Evolutionary conservation across 73 alveolate genomes (phyloP).

Genomic region (Effrenium voratum): DNA sequence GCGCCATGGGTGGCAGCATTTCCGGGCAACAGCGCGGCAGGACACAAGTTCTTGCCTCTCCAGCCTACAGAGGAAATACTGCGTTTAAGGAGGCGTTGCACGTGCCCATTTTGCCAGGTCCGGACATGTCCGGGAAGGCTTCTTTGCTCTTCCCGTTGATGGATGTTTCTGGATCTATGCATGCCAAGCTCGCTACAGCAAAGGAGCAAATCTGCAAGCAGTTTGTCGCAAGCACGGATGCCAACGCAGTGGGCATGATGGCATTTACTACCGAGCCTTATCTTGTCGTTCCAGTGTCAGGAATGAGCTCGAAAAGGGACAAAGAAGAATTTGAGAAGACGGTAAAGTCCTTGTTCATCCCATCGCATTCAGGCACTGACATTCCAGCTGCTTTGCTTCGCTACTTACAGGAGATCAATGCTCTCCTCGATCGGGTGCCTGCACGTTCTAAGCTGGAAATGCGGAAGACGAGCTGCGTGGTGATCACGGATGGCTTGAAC

Average conservation of each 20-base stretch:
- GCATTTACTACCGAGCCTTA: background rate
- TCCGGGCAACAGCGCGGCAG: too few relatives aligned
- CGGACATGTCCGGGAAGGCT: background rate
- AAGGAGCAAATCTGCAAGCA: background rate
- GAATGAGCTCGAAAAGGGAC: background rate
- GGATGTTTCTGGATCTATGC: constrained; percentile 16
- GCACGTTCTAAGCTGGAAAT: background rate
- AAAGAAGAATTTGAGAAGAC: background rate
- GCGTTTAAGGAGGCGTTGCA: background rate
- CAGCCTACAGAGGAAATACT: background rate
- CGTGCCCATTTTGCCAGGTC: background rate
- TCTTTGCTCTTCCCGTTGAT: background rate
- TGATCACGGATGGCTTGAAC: constrained; percentile 2
- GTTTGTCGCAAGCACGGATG: background rate
- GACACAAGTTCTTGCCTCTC: background rate
- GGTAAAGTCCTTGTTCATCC: background rate
- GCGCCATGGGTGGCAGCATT: too few relatives aligned
- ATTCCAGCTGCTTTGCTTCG: background rate
- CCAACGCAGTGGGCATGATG: background rate
- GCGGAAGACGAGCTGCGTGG: constrained; percentile 1
- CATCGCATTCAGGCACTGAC: background rate
- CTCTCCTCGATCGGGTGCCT: background rate
- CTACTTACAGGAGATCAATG: background rate
- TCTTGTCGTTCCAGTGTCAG: background rate
- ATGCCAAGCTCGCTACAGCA: background rate